Conservation (phyloP, 768 basidiomycete species). For the Panaeolus cyanescens region DNA sequence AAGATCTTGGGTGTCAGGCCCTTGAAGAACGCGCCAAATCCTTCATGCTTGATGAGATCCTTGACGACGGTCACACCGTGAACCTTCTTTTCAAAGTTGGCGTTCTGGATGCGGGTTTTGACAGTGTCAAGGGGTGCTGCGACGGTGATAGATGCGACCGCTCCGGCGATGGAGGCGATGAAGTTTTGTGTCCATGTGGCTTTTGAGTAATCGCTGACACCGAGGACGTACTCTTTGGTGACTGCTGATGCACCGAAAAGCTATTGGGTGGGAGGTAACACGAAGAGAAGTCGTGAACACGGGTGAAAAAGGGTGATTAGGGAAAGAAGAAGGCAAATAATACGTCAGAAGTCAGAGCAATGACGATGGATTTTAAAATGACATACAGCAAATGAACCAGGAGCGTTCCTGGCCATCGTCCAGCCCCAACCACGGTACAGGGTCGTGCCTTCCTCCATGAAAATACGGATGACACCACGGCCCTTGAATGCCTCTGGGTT, state of each 20-base stretch:
- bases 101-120: conserved; percentile 98
- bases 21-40: conserved; percentile 87
- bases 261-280: conserved; percentile 38
- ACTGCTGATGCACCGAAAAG: conserved; percentile 96
- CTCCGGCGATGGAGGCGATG: conserved; percentile 91
- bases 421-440: conserved; percentile 99
- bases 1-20: conserved; percentile 96
- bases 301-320: not conserved
- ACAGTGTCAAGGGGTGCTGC: conserved; percentile 95
- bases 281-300: not conserved
- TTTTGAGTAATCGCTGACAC: conserved; percentile 85
- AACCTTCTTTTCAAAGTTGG: conserved; percentile 90
- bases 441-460: conserved; percentile 88
- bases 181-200: conserved; percentile 99
- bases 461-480: conserved; percentile 85
- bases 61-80: conserved; percentile 78
- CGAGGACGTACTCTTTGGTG: conserved; percentile 92
- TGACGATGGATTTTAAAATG: not conserved
- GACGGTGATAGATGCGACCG: conserved; percentile 92
- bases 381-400: conserved; percentile 90
- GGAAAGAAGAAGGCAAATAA: not conserved
- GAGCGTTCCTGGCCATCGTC: conserved; percentile 98
- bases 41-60: conserved; percentile 89
- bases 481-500: conserved; percentile 99
- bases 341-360: not conserved